Base-by-base conservation (phyloP, 352 stramenopile species). In the Nothophytophthora sp. region DNA sequence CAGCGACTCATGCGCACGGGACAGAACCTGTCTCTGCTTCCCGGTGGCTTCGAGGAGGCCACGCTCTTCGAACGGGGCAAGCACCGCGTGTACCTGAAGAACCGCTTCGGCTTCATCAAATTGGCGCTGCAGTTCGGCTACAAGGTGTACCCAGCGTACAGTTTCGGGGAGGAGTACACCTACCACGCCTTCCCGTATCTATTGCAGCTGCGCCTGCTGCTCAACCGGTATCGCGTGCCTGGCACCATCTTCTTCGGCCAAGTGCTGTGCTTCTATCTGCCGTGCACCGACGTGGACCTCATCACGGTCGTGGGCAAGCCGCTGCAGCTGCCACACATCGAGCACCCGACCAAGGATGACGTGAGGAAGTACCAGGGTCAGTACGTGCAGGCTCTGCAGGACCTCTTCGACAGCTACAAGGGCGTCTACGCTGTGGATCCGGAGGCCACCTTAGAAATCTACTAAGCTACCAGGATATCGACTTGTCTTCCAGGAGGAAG, bases 1-100 rank as follows among this genome's bases (percentile, higher is more conserved):
- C 52, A 65, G 4, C 29, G 23, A 3, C 60, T 91, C 35, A 86
- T 90, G 75, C 50, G 40, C 8, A 63, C 66, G 1, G 67, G 67
- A 0, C 60, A 80, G 30, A 96, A 92, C 63, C 28, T 95, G 51
- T 81, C 64, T 15, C 58, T 98, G 16, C 61, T 96, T 13, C 92
- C 95, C 0, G 95, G 95, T 9, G 95, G 95, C 12, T 97, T 98
- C 55, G 90, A 99, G 62, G 95, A 98, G 70, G 93, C 92, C 6
- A 97, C 94, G 15, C 55, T 98, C 11, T 96, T 79, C 41, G 61
- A 76, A 36, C 72, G 74, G 13, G 74, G 74, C 3, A 73, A 78
- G 28, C 93, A 98, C 65, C 84, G 92, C 46, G 80, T 98, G 22
- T 98, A 87, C 50, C 69, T 98, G 41, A 90, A 96, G 47, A 82